Evolutionary conservation across 345 rosid species (phyloP), one percentile per base, ranked within the genome.

Genomic region (Linum tenue): DNA sequence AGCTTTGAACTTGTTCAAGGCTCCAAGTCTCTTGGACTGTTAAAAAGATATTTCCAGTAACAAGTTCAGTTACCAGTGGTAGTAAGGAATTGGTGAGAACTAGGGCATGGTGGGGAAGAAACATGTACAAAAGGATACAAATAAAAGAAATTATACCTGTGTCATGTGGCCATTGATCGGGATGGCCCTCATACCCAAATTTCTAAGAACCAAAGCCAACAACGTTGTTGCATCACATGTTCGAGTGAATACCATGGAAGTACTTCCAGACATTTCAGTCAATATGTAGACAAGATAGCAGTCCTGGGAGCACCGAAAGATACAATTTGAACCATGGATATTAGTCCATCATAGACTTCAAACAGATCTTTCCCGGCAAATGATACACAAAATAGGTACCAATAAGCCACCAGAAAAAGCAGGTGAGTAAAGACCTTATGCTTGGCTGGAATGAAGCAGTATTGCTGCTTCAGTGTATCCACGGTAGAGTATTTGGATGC

Each of bases 121-220:
- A 15, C 44, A 36, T 37, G 67, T 3, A 39, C 39, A 38, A n/a
- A 39, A 9, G 56, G 15, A 16, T 1, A 53, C 5, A 7, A 56
- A 1, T 41, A 22, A 16, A 60, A 44, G 37, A 9, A 59, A 43
- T 37, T 37, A 14, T 37, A 84, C 97, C 99, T 90, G 99, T 67
- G 75, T 84, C 99, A 94, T 90, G 50, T 94, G 97, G 59, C 99
- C 99, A 79, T 90, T 90, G 61, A 94, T 90, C 3, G 99, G 99
- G 70, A 94, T 84, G 72, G 99, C 96, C 75, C 89, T 82, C 58
- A 90, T 72, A 64, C 92, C 95, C 69, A 94, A 95, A 77, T 85
- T 90, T 56, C 97, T 81, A 74, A 94, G 96, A 73, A 83, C 48
- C 76, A 81, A 71, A 48, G 97, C 90, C 73, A 94, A 71, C 73